Evolutionary conservation across 106 monocot genomes (phyloP), one percentile per base, ranked within the genome.

Genomic region (Phalaenopsis aphrodite): DNA sequence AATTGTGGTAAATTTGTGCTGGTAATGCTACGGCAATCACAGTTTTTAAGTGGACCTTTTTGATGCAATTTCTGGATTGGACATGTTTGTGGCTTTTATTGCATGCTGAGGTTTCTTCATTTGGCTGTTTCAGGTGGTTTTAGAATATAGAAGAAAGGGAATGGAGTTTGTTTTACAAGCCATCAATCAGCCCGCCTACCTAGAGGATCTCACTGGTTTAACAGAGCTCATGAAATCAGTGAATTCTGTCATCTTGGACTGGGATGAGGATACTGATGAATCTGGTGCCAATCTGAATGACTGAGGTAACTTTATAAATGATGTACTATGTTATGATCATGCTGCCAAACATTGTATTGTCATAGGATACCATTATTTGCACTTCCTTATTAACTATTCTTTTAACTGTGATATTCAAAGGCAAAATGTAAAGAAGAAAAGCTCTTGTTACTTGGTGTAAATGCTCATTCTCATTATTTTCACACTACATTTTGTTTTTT

Each of bases 131-230:
- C 91, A 98, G 94, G 98, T 98, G 78, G 90, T 98, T 72, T 89
- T 91, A 3, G 98, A 98, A 78, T 98, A 87, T 82, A 94, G 85
- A 76, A 81, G 78, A 58, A 86, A 92, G 89, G 94, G 92, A 49
- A 75, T 89, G 86, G 91, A 98, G 41, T 94, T 98, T 78, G 76
- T 98, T 57, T 42, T 94, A 56, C 85, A 93, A 75, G 98, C 85
- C 24, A 92, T 98, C 75, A 93, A 94, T 71, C 92, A 98, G 65
- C 92, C 98, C 14, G 88, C 89, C 16, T 98, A 94, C 81, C 76
- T 98, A 71, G 98, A 98, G 73, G 98, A 98, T 76, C 83, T 98
- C 71, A 94, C 98, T 56, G 98, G 98, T 61, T 65, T 98, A 48
- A 98, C 98, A 37, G 92, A 93, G 79, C 78, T 94, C 58, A 94